Base-by-base conservation (phyloP, 2,329 filamentous ascomycete species). In the Scytalidium lignicola region DNA sequence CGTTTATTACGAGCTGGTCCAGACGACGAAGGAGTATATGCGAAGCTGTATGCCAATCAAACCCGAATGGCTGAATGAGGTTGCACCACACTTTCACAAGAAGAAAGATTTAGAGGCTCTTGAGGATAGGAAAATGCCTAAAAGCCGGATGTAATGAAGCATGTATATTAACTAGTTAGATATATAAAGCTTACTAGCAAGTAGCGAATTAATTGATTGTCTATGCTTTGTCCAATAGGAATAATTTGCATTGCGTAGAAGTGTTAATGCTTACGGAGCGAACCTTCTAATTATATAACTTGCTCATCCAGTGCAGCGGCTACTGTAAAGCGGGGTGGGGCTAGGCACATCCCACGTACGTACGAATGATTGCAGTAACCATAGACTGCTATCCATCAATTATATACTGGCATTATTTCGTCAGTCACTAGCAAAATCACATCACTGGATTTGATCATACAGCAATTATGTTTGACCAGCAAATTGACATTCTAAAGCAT, bases 71-170 rank as follows among this genome's bases (percentile, higher is more conserved):
- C 66, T 99, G 59, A 80, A 83, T 6, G 92, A 97, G 69, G 82
- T 93, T 52, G 93, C 93, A 53, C 92, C 92, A 54, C 93, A 97
- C 71, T 96, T 90, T 64, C 89, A 96, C 67, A 96, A 95, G 71
- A 86, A 88, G 72, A 86, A 90, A 70, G 90, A 96, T 63, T 67
- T 96, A 39, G 92, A 96, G 62, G 83, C 78, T 17, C 64, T 96
- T 58, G 89, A 90, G 62, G 86, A 89, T 51, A 88, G 81, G 72
- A 95, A 89, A 69, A 76, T 86, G 70, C 80, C 83, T 0, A 88
- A 85, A 43, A 55, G 52, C 45, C 50, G 50, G 43, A 57, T 58
- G 40, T 58, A 41, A 55, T 10, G 23, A 3, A 41, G 41, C 28
- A 20, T 42, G 41, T 50, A 42, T 21, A 41, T 40, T 46, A 39